These are phyloP conservation scores for Calvatia gigantea DNA, from an alignment of 768 basidiomycete genomes.

Conservation along the genomic window DNA sequence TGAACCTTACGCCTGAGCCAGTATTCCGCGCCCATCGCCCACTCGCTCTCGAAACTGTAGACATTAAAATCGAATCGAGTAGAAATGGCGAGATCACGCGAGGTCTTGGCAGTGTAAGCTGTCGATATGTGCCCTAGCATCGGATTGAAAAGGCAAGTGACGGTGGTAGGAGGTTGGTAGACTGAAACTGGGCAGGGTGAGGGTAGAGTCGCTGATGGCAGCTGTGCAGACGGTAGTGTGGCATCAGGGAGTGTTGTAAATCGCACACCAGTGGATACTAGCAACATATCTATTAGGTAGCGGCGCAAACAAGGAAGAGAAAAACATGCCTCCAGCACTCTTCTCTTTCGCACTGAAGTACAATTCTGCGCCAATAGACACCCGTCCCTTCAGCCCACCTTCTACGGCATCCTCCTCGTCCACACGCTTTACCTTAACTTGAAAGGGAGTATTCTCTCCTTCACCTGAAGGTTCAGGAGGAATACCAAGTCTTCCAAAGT, in stretches of 20 bases:
- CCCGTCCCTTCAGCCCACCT: slow-evolving; percentile 84
- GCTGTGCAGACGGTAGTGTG: slow-evolving; percentile 61
- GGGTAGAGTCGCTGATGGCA: slow-evolving; percentile 29
- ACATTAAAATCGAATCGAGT: slow-evolving; percentile 95
- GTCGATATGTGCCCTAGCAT: slow-evolving; percentile 93
- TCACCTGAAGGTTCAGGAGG: not conserved
- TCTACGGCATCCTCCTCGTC: slow-evolving; percentile 95
- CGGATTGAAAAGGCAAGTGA: slow-evolving; percentile 93
- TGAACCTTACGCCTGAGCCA: slow-evolving; percentile 68
- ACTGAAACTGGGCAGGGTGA: slow-evolving; percentile 33
- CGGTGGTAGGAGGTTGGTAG: slow-evolving; percentile 88
- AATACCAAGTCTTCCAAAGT: slow-evolving; percentile 68
- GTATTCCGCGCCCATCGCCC: slow-evolving; percentile 95
- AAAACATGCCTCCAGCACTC: slow-evolving; percentile 81
- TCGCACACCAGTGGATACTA: slow-evolving; percentile 91
- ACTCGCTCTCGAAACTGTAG: slow-evolving; percentile 95
- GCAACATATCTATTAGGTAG: not conserved
- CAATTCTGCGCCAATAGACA: slow-evolving; percentile 90
- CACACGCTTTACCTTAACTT: slow-evolving; percentile 64
- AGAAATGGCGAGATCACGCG: slow-evolving; percentile 79
- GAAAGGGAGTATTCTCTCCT: slow-evolving; percentile 18
- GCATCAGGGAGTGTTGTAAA: slow-evolving; percentile 90
- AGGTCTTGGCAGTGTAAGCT: slow-evolving; percentile 87
- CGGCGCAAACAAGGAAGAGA: not conserved
- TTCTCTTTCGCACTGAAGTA: slow-evolving; percentile 92